These are phyloP conservation scores for Bipolaris oryzae DNA, from an alignment of 2,329 filamentous ascomycete species.

Conservation along the genomic window DNA sequence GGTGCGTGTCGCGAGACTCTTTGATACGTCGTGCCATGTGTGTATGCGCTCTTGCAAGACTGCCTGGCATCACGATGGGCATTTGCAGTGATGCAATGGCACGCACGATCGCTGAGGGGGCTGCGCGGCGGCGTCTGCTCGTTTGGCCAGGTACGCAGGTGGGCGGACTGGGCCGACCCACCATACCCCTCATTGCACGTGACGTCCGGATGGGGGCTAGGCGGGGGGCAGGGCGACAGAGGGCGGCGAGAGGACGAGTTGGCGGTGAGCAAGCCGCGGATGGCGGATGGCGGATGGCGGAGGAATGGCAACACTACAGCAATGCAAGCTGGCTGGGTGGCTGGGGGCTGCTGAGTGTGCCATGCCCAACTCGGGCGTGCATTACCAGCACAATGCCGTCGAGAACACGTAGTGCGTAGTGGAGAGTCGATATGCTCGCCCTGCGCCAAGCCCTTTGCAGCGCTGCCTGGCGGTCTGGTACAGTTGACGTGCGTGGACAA, in stretches of 20 bases:
- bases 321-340: slow-evolving; percentile 17
- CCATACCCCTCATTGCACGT: slow-evolving; percentile 46
- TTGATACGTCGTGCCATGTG: not conserved
- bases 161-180: not conserved
- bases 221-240: slow-evolving; percentile 2
- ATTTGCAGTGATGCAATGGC: not conserved
- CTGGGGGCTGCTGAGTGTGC: slow-evolving; percentile 30
- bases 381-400: slow-evolving; percentile 24
- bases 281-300: slow-evolving; percentile 12
- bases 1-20: not conserved
- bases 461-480: slow-evolving; percentile 34
- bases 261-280: slow-evolving; percentile 41
- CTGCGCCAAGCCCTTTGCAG: slow-evolving; percentile 29
- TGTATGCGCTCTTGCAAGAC: too few relatives aligned
- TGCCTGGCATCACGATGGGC: not conserved
- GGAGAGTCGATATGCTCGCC: slow-evolving; percentile 15
- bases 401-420: slow-evolving; percentile 32
- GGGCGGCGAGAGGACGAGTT: slow-evolving; percentile 23
- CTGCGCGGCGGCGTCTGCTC: not conserved
- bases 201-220: slow-evolving; percentile 12
- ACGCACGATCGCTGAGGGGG: not conserved
- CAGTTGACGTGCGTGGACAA: slow-evolving; percentile 27
- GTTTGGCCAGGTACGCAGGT: slow-evolving; percentile 7
- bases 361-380: slow-evolving; percentile 16
- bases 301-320: not conserved